These are phyloP conservation scores for Kodamaea sp. DNA, from an alignment of 1,139 yeast genomes.

Conservation along the genomic window DNA sequence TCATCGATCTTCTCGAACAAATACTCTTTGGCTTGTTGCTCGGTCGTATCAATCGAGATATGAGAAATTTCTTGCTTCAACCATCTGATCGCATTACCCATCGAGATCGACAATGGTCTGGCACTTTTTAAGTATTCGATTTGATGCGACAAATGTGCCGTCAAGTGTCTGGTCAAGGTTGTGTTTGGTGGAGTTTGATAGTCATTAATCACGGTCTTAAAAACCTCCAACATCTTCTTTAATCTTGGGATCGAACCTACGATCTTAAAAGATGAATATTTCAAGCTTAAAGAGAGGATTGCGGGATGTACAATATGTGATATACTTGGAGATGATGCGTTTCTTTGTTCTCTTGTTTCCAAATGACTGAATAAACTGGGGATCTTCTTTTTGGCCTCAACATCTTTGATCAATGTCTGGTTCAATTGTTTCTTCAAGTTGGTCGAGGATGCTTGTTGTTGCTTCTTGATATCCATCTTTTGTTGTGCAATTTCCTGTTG, in stretches of 20 bases:
- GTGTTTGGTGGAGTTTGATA: constrained; percentile 85
- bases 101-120: constrained; percentile 85
- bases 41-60: constrained; percentile 68
- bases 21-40: constrained; percentile 65
- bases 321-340: constrained; percentile 58
- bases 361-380: constrained; percentile 82
- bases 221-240: constrained; percentile 78
- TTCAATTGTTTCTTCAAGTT: constrained; percentile 55
- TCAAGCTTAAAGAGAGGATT: constrained; percentile 71
- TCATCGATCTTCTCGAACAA: constrained; percentile 69
- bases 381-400: constrained; percentile 36
- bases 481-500: constrained; percentile 39
- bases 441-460: constrained; percentile 31
- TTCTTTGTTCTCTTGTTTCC: constrained; percentile 77
- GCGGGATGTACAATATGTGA: constrained; percentile 84
- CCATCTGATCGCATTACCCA: constrained; percentile 99
- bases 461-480: constrained; percentile 38
- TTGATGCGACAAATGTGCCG: constrained; percentile 88
- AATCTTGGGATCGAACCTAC: constrained; percentile 91
- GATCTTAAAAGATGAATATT: constrained; percentile 76
- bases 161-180: constrained; percentile 81
- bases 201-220: constrained; percentile 73
- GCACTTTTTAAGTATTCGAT: constrained; percentile 90
- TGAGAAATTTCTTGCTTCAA: constrained; percentile 88
- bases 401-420: constrained; percentile 48